Evolutionary conservation across 2,329 filamentous ascomycete species (phyloP).

Genomic region (Periconia digitata): DNA sequence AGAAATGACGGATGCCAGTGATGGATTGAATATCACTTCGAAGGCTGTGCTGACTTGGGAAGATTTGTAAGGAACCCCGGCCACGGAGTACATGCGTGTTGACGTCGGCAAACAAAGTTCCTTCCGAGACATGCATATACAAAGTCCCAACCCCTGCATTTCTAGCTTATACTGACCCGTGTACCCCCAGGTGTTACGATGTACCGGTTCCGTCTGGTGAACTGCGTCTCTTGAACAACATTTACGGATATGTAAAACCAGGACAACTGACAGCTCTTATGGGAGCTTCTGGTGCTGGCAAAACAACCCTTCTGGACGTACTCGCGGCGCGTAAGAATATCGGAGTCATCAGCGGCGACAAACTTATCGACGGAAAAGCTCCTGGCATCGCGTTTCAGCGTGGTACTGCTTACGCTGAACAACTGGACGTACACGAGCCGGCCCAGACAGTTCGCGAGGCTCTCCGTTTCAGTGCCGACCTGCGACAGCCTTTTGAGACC

Average conservation of each 20-base stretch:
- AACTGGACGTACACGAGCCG: constrained; percentile 65
- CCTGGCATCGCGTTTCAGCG: constrained; percentile 64
- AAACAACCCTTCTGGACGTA: constrained; percentile 82
- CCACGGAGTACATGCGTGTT: too few relatives aligned
- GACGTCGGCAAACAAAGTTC: too few relatives aligned
- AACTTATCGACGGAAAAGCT: constrained; percentile 61
- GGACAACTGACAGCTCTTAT: constrained; percentile 55
- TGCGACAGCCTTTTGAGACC: constrained; percentile 62
- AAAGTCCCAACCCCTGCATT: too few relatives aligned
- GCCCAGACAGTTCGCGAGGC: constrained; percentile 67
- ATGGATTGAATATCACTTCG: constrained; percentile 55
- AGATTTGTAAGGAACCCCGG: too few relatives aligned
- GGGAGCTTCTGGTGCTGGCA: constrained; percentile 67
- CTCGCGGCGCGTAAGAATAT: constrained; percentile 67
- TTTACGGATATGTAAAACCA: constrained; percentile 59
- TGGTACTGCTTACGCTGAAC: constrained; percentile 66
- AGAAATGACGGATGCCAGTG: constrained; percentile 40
- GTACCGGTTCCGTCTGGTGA: constrained; percentile 68
- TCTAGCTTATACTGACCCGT: too few relatives aligned
- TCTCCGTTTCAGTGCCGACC: constrained; percentile 65
- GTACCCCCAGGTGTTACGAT: too few relatives aligned
- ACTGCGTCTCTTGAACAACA: constrained; percentile 58
- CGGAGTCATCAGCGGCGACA: constrained; percentile 64
- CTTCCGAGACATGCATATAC: too few relatives aligned
- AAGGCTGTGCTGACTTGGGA: constrained; percentile 61